These are phyloP conservation scores for Mrakiaceae sp. DNA, from an alignment of 1,284 basidiomycete genomes.

Conservation along the genomic window DNA sequence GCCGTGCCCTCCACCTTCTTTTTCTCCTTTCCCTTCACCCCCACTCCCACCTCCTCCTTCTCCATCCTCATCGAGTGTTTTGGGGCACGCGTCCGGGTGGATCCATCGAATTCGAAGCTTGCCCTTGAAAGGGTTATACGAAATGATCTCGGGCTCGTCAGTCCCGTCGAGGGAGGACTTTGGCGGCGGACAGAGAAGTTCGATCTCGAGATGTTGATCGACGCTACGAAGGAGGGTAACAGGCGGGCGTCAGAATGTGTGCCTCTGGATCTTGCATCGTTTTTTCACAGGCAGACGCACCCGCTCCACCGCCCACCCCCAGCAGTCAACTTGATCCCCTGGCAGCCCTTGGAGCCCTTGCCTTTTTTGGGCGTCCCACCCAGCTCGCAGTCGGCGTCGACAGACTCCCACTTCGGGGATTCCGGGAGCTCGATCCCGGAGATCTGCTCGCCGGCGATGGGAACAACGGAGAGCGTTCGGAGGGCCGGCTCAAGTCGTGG, in stretches of 20 bases:
- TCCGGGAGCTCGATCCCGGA: constrained; percentile 19
- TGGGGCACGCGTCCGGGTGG: background rate
- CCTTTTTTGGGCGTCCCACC: constrained; percentile 20
- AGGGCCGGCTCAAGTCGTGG: constrained; percentile 25
- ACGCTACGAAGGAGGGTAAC: too few relatives aligned
- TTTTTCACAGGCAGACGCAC: background rate
- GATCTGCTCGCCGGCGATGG: constrained; percentile 28
- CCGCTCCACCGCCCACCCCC: constrained; percentile 13
- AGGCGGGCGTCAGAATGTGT: too few relatives aligned
- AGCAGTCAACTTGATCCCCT: constrained; percentile 4
- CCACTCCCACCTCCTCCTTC: too few relatives aligned
- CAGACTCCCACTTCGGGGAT: background rate
- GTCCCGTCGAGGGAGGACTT: background rate
- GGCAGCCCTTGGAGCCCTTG: constrained; percentile 27
- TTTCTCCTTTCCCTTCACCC: too few relatives aligned
- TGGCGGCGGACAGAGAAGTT: too few relatives aligned
- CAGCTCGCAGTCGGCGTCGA: too few relatives aligned
- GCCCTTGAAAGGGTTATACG: constrained; percentile 27
- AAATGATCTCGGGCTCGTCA: too few relatives aligned
- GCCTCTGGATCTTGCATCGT: too few relatives aligned
- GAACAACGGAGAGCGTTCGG: constrained; percentile 32
- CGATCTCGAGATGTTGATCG: too few relatives aligned
- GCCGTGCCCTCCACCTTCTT: too few relatives aligned
- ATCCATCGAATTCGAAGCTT: constrained; percentile 24
- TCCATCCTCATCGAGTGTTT: too few relatives aligned